These are phyloP conservation scores for Ceratocystis cubensis DNA, from an alignment of 2,329 filamentous ascomycete genomes.

Conservation along the genomic window DNA sequence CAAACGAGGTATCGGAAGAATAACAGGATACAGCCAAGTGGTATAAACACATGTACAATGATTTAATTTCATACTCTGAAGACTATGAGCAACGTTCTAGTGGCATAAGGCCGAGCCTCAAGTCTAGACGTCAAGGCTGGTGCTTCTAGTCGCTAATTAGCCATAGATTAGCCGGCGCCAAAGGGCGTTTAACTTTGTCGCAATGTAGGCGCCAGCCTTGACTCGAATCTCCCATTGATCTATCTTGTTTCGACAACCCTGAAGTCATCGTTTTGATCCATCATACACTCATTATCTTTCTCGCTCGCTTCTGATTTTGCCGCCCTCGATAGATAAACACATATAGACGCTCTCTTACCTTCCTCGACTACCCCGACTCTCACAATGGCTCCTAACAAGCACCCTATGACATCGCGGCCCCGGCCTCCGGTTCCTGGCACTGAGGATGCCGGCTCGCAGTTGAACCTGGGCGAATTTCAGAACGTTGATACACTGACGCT, in stretches of 20 bases:
- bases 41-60: not conserved
- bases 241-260: not conserved
- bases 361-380: not conserved
- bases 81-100: not conserved
- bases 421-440: constrained; percentile 62
- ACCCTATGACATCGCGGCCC: constrained; percentile 43
- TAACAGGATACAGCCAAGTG: not conserved
- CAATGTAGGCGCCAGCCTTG: constrained; percentile 8
- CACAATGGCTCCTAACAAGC: constrained; percentile 18
- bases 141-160: not conserved
- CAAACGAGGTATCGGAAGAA: not conserved
- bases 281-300: not conserved
- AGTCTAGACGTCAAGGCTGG: not conserved
- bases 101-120: not conserved
- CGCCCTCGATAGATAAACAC: not conserved
- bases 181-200: constrained; percentile 3
- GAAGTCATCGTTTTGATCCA: not conserved
- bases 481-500: constrained; percentile 83
- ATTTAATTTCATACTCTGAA: not conserved
- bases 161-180: constrained; percentile 20
- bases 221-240: not conserved
- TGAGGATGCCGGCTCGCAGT: constrained; percentile 69
- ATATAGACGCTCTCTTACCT: too few relatives aligned
- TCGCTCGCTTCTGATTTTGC: not conserved
- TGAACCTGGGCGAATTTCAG: constrained; percentile 88